Percentiles rank a stretch among this genome's conserved stretches.
Evolutionary conservation across 1,284 basidiomycete species (phyloP).

Genomic region (Malassezia caprae): DNA sequence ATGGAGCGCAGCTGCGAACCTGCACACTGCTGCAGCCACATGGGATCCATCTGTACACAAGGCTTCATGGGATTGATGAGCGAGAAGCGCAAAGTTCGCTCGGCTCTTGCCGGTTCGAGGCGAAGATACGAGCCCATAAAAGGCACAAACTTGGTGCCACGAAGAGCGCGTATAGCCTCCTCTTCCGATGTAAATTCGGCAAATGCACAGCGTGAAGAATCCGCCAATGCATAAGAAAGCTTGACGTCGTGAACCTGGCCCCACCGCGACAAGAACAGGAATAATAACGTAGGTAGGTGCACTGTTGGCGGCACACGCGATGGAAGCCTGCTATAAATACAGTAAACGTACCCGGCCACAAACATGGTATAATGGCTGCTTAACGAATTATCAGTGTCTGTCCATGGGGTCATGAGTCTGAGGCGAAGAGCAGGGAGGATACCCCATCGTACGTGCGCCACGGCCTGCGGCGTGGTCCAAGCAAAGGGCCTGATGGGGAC

Average conservation of each 20-base stretch:
- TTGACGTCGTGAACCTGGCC: neutral
- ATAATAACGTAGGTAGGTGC: neutral
- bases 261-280: neutral
- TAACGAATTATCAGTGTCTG: neutral
- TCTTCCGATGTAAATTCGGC: neutral
- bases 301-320: neutral
- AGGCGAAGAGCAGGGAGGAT: neutral
- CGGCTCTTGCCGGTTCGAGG: neutral
- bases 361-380: neutral
- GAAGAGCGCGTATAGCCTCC: neutral
- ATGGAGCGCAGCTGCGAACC: neutral
- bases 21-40: neutral
- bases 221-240: neutral
- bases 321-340: neutral
- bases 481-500: neutral
- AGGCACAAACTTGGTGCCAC: neutral
- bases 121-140: constrained; percentile 1
- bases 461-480: neutral
- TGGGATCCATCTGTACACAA: neutral
- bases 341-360: constrained; percentile 1
- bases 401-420: neutral
- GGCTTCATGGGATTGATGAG: neutral
- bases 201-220: neutral
- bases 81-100: constrained; percentile 4
- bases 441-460: neutral